These are phyloP conservation scores for Posidonia oceanica DNA, from an alignment of 116 monocot species.

Conservation along the genomic window DNA sequence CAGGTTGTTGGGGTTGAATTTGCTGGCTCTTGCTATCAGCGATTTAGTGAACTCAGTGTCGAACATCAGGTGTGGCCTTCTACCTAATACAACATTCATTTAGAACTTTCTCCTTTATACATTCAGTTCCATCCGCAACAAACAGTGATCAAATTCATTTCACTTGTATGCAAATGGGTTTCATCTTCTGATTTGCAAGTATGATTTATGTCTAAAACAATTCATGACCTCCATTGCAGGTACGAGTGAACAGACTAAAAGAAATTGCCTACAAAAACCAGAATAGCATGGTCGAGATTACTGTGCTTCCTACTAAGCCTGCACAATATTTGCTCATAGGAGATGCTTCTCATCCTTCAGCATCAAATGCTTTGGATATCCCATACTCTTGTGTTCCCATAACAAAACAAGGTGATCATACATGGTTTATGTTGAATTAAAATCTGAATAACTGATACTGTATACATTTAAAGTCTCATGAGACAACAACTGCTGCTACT, in stretches of 20 bases:
- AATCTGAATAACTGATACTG: neutral
- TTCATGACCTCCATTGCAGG: neutral
- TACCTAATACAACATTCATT: neutral
- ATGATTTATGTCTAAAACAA: neutral
- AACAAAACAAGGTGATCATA: neutral
- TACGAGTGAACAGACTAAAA: constrained; percentile 9
- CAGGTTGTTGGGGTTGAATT: constrained; percentile 13
- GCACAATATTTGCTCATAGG: neutral
- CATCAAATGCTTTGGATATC: neutral
- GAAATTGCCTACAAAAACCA: constrained; percentile 10
- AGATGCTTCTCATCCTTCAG: neutral
- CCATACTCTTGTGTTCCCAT: neutral
- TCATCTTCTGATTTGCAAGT: neutral
- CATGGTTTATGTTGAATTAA: neutral
- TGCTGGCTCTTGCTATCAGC: constrained; percentile 2
- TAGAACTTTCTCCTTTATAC: neutral
- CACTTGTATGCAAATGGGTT: neutral
- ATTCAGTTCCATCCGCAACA: too few species aligned
- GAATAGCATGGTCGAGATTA: neutral
- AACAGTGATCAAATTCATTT: neutral
- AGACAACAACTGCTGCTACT: neutral
- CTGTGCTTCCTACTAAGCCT: neutral
- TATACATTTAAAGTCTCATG: neutral
- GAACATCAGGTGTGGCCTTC: constrained; percentile 1
- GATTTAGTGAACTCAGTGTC: neutral